phyloP scores from a whole-genome alignment of 2,329 filamentous ascomycete genomes.

The Epichloe sylvatica region DNA sequence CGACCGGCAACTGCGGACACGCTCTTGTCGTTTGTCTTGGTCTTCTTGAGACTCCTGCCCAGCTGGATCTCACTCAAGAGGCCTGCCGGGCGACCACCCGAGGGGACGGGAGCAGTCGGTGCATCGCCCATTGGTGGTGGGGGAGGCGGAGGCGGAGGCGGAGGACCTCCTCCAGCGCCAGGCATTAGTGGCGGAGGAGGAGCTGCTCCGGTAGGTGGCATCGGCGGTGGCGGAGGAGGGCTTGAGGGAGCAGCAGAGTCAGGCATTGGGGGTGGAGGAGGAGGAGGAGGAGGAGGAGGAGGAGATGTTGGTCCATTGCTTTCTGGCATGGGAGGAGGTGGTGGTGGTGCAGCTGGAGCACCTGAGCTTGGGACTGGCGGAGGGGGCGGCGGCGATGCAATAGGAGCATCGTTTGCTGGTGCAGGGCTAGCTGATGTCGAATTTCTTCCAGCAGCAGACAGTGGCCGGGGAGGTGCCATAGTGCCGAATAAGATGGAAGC shows the following conservation, averaged over 20 bases:
- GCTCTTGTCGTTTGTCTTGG: slow-evolving; percentile 79
- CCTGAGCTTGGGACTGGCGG: slow-evolving; percentile 12
- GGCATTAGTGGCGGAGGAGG: slow-evolving; percentile 20
- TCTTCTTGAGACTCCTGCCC: slow-evolving; percentile 71
- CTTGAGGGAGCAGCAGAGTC: slow-evolving; percentile 12
- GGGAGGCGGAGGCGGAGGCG: slow-evolving; percentile 16
- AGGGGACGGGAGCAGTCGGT: slow-evolving; percentile 30
- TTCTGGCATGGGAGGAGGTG: slow-evolving; percentile 16
- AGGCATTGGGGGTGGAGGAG: slow-evolving; percentile 15
- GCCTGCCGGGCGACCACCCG: slow-evolving; percentile 39
- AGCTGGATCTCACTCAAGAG: slow-evolving; percentile 73
- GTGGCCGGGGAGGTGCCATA: slow-evolving; percentile 82
- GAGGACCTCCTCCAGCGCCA: slow-evolving; percentile 31
- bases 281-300: slow-evolving; percentile 14
- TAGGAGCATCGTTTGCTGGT: slow-evolving; percentile 27
- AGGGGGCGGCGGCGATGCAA: slow-evolving; percentile 25
- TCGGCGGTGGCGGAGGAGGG: slow-evolving; percentile 21
- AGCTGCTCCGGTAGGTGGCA: slow-evolving; percentile 19
- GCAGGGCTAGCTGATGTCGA: slow-evolving; percentile 26
- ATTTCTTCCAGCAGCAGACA: slow-evolving; percentile 70
- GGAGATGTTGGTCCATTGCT: slow-evolving; percentile 12
- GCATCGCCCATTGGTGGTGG: slow-evolving; percentile 27
- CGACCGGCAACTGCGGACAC: slow-evolving; percentile 57
- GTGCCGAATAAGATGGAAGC: slow-evolving; percentile 93
- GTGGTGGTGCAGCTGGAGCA: slow-evolving; percentile 14